Evolutionary conservation across 148 eudicot species (phyloP).

Genomic region (Diospyros lotus): DNA sequence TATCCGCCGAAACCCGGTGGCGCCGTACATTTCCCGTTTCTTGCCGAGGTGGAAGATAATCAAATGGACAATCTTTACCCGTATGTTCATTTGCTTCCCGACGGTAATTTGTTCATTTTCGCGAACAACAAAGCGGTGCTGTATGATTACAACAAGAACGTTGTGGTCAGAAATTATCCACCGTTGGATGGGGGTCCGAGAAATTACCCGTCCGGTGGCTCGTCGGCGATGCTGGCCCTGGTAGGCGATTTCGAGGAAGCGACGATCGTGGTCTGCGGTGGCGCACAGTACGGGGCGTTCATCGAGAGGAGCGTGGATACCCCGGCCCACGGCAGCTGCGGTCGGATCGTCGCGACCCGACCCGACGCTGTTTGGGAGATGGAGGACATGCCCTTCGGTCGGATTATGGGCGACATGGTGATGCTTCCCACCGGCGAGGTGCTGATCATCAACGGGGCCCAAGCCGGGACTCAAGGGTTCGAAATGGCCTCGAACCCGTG

Average conservation of each 20-base stretch:
- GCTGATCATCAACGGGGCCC: slow-evolving; percentile 77
- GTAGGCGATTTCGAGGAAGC: slow-evolving; percentile 59
- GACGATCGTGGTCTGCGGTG: slow-evolving; percentile 73
- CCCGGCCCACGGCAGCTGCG: slow-evolving; percentile 84
- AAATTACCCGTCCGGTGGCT: slow-evolving; percentile 92
- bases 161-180: slow-evolving; percentile 39
- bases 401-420: slow-evolving; percentile 97
- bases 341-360: slow-evolving; percentile 63
- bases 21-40: slow-evolving; percentile 53
- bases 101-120: slow-evolving; percentile 68
- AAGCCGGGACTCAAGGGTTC: slow-evolving; percentile 82
- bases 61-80: slow-evolving; percentile 89
- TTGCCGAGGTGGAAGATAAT: slow-evolving; percentile 47
- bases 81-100: slow-evolving; percentile 73
- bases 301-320: slow-evolving; percentile 38
- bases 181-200: slow-evolving; percentile 76
- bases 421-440: slow-evolving; percentile 78
- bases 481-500: slow-evolving; percentile 64
- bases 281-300: slow-evolving; percentile 77
- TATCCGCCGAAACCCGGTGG: slow-evolving; percentile 51
- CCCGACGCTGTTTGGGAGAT: slow-evolving; percentile 67
- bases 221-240: slow-evolving; percentile 81
- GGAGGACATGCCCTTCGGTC: slow-evolving; percentile 80
- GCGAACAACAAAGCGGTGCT: slow-evolving; percentile 65
- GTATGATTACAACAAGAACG: slow-evolving; percentile 45